These are phyloP conservation scores for Metarhizium rileyi DNA, from an alignment of 2,329 filamentous ascomycete species.

Conservation along the genomic window DNA sequence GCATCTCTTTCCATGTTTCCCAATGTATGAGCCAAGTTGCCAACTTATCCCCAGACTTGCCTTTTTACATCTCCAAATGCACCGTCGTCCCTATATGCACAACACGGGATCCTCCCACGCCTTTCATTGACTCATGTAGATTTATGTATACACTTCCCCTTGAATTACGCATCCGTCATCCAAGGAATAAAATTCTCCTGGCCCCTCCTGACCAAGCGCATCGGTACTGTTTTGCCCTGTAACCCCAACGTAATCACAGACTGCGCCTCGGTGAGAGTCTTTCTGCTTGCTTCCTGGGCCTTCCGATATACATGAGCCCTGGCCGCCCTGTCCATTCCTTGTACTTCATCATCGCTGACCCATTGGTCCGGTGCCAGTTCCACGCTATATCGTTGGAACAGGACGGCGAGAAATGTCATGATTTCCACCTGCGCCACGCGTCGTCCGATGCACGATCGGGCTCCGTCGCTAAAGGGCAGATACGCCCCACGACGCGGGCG, in stretches of 20 bases:
- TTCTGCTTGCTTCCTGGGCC: conserved; percentile 45
- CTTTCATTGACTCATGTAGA: too few relatives aligned
- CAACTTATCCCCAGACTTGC: too few relatives aligned
- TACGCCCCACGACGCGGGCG: conserved; percentile 46
- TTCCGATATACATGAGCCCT: conserved; percentile 47
- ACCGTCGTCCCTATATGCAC: too few relatives aligned
- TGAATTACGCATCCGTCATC: conserved; percentile 13
- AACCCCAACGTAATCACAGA: conserved; percentile 67
- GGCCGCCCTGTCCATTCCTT: conserved; percentile 34
- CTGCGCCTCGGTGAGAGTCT: conserved; percentile 43
- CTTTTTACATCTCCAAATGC: too few relatives aligned
- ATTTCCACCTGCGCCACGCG: conserved; percentile 52
- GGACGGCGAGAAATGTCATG: conserved; percentile 41
- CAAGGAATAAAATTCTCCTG: conserved; percentile 54
- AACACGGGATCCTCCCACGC: too few relatives aligned
- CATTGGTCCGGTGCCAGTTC: conserved; percentile 60
- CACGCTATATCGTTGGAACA: conserved; percentile 52
- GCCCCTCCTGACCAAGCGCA: conserved; percentile 60
- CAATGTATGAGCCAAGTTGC: too few relatives aligned
- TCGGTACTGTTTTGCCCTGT: conserved; percentile 48
- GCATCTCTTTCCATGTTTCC: too few relatives aligned
- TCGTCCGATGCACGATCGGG: conserved; percentile 47
- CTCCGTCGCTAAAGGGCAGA: conserved; percentile 49
- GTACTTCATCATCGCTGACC: conserved; percentile 44
- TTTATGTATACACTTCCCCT: background rate